phyloP scores from a whole-genome alignment of 306 rosid species.

The Lagenaria siceraria region DNA sequence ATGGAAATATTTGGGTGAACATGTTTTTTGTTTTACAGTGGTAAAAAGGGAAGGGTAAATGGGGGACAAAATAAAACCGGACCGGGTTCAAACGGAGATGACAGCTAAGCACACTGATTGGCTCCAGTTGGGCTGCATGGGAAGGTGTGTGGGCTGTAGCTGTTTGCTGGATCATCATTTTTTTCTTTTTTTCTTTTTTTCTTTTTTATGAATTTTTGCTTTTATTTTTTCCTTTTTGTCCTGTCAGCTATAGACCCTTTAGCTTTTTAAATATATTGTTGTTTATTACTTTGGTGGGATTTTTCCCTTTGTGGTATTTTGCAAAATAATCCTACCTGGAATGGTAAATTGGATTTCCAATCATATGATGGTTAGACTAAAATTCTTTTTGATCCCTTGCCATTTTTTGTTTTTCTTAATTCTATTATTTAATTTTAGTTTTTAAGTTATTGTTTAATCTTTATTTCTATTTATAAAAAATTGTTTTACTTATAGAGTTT shows the following conservation, averaged over 20 bases:
- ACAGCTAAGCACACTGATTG: constrained; percentile 51
- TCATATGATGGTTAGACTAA: neutral
- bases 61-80: neutral
- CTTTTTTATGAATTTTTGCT: neutral
- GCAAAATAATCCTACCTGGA: neutral
- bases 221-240: neutral
- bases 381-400: neutral
- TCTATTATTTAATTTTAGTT: no score
- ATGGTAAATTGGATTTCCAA: neutral
- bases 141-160: constrained; percentile 9
- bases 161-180: constrained; percentile 10
- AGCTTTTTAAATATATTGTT: neutral
- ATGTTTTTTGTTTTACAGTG: no score
- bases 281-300: neutral
- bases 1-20: neutral
- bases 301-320: neutral
- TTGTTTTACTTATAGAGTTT: no score
- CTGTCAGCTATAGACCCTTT: neutral
- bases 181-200: neutral
- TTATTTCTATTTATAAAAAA: no score
- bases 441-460: no score
- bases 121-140: constrained; percentile 36
- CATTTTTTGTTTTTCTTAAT: neutral
- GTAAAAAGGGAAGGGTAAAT: neutral
- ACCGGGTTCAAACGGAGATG: constrained; percentile 17